Evolutionary conservation across 768 basidiomycete species (phyloP).

Genomic region (Termitomyces sp.): DNA sequence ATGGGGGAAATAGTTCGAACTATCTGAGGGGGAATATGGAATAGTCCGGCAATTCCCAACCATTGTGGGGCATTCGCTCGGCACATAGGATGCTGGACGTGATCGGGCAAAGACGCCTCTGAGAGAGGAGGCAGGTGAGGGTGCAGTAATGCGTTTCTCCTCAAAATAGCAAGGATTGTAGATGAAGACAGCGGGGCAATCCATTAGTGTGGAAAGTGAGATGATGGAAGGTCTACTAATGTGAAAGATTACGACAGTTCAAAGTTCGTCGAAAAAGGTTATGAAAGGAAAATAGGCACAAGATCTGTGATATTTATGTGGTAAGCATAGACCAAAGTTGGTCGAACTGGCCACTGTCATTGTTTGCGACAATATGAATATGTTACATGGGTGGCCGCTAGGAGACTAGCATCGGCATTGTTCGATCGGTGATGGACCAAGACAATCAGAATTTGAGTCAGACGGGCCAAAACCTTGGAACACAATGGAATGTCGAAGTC

Average conservation of each 20-base stretch:
- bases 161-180: conserved; percentile 2
- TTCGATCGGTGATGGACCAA: neutral
- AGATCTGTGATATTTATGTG: neutral
- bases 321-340: neutral
- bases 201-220: neutral
- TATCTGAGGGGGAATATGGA: neutral
- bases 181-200: neutral
- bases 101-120: conserved; percentile 13
- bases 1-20: neutral
- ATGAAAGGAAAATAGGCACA: neutral
- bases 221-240: neutral
- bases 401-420: too few relatives aligned
- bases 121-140: conserved; percentile 16
- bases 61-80: conserved; percentile 7
- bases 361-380: too few relatives aligned
- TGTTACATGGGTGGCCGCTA: too few relatives aligned
- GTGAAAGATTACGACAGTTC: neutral
- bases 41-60: neutral
- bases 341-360: neutral
- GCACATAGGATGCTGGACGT: conserved; percentile 9
- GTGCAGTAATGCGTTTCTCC: neutral
- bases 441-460: neutral
- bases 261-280: neutral
- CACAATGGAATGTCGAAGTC: neutral
- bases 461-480: neutral